Evolutionary conservation across 2,329 filamentous ascomycete species (phyloP).

Genomic region (Calonectria henricotiae): DNA sequence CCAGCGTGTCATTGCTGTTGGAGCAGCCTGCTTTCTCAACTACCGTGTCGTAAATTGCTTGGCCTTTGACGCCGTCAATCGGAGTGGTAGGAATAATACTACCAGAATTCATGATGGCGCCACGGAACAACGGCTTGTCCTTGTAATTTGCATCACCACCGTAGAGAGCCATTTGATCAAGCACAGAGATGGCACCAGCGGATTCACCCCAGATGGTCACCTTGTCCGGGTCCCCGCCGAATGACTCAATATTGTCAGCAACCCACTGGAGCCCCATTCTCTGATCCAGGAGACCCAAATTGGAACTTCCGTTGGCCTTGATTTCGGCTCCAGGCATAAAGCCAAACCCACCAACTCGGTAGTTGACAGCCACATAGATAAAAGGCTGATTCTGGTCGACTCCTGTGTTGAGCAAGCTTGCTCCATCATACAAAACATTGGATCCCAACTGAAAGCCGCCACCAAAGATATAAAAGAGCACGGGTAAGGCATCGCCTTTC

Average conservation of each 20-base stretch:
- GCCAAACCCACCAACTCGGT: slow-evolving; percentile 72
- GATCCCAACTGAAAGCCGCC: slow-evolving; percentile 63
- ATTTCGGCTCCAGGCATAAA: slow-evolving; percentile 74
- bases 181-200: slow-evolving; percentile 73
- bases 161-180: slow-evolving; percentile 76
- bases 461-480: slow-evolving; percentile 73
- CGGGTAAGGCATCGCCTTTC: slow-evolving; percentile 65
- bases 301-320: slow-evolving; percentile 69
- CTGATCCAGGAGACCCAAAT: slow-evolving; percentile 75
- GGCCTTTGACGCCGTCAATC: slow-evolving; percentile 71
- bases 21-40: slow-evolving; percentile 70
- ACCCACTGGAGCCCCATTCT: slow-evolving; percentile 75
- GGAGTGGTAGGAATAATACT: slow-evolving; percentile 66
- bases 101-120: slow-evolving; percentile 77
- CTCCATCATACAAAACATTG: slow-evolving; percentile 59
- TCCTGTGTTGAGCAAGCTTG: slow-evolving; percentile 55
- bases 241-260: slow-evolving; percentile 71
- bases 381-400: slow-evolving; percentile 69
- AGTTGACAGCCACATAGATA: slow-evolving; percentile 77
- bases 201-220: slow-evolving; percentile 79
- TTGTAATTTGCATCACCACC: slow-evolving; percentile 76
- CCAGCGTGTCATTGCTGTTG: slow-evolving; percentile 65
- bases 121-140: slow-evolving; percentile 69
- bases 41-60: slow-evolving; percentile 70
- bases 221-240: slow-evolving; percentile 62